Evolutionary conservation across 805 yeast genomes (phyloP).

Genomic region (Candida schatavii): DNA sequence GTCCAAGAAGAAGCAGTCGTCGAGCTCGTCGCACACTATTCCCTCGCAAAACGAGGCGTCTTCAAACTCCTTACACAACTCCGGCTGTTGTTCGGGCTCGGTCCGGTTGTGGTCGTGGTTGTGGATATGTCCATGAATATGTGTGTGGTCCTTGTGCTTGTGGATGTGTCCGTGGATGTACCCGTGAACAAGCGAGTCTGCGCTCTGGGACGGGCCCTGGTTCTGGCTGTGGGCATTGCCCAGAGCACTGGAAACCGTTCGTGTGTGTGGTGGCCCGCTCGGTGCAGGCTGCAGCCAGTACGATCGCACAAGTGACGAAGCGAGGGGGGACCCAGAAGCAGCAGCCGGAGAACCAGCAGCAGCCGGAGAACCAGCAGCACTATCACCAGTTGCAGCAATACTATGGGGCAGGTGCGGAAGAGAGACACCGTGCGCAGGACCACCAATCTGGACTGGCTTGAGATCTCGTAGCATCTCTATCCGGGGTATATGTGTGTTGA

Average conservation of each 20-base stretch:
- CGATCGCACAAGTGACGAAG: not conserved
- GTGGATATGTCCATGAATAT: conserved; percentile 69
- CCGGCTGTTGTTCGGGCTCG: not conserved
- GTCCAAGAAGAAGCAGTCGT: conserved; percentile 38
- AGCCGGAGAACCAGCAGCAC: no score
- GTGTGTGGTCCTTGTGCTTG: conserved; percentile 57
- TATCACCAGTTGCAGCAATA: no score
- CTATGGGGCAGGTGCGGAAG: no score
- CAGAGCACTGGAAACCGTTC: not conserved
- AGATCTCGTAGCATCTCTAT: conserved; percentile 1
- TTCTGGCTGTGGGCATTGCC: no score
- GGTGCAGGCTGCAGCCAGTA: not conserved
- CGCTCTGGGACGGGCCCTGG: no score
- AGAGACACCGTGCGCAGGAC: not conserved
- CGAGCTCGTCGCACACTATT: conserved; percentile 41
- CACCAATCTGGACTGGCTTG: not conserved
- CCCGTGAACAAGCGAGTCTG: conserved; percentile 35
- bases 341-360: no score
- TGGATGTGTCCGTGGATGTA: conserved; percentile 69
- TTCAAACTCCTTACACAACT: conserved; percentile 28
- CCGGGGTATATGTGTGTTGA: not conserved
- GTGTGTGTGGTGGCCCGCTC: not conserved
- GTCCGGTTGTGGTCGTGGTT: conserved; percentile 37
- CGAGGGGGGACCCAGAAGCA: no score
- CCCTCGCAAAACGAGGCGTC: conserved; percentile 34